Conservation (phyloP, 164 flowering plant species). For the Magnolia sinica region DNA sequence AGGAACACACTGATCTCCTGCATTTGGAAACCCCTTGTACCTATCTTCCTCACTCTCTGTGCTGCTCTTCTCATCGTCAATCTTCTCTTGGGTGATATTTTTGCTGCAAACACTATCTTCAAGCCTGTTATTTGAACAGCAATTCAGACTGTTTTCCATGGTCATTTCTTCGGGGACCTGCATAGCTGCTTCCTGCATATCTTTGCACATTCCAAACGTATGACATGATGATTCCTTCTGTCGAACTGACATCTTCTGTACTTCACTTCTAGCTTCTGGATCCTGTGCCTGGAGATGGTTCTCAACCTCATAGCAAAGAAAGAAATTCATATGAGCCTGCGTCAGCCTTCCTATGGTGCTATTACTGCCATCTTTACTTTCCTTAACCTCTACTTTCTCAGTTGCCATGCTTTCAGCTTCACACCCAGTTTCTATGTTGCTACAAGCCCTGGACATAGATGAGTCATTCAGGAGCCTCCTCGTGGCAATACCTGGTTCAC, state of each 20-base stretch:
- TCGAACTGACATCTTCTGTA: neutral
- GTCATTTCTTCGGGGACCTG: neutral
- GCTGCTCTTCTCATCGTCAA: neutral
- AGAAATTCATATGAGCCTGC: neutral
- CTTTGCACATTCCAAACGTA: neutral
- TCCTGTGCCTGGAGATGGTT: neutral
- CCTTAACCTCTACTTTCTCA: neutral
- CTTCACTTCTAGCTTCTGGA: conserved; percentile 7
- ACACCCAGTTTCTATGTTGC: neutral
- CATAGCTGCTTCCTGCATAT: neutral
- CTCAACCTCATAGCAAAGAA: conserved; percentile 2
- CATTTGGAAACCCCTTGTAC: neutral
- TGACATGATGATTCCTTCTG: neutral
- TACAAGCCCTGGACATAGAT: neutral
- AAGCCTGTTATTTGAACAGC: neutral
- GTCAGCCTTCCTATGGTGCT: neutral
- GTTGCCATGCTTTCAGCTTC: neutral
- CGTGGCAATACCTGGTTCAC: neutral
- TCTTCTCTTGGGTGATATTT: neutral
- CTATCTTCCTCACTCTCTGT: neutral
- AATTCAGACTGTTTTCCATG: neutral
- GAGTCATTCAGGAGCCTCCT: neutral
- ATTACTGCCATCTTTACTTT: neutral
- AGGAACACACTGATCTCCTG: conserved; percentile 3
- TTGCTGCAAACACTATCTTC: neutral